Percentiles rank a stretch among this genome's conserved stretches.
Conservation (phyloP, 495 filamentous ascomycete species). For the Aspergillus nanangensis region DNA sequence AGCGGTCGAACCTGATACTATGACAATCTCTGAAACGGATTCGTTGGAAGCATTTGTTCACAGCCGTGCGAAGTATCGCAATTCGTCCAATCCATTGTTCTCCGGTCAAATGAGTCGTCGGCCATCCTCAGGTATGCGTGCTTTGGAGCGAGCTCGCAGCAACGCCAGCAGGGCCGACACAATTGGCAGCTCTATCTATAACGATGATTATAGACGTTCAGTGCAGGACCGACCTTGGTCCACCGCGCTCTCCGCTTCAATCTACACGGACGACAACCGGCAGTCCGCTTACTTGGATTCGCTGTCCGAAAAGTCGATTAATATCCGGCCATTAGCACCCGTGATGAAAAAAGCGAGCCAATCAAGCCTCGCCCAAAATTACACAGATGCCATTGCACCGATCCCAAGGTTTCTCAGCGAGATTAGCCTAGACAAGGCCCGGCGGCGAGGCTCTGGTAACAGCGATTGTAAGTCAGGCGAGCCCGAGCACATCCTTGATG, state of each 20-base stretch:
- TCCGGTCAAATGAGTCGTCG: constrained; percentile 34
- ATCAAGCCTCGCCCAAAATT: constrained; percentile 38
- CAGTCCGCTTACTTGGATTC: constrained; percentile 19
- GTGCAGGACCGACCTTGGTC: constrained; percentile 35
- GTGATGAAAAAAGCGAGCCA: constrained; percentile 27
- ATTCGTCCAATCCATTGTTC: constrained; percentile 41
- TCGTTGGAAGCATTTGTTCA: constrained; percentile 44
- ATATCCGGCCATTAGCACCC: constrained; percentile 12
- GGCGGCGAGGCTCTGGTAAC: constrained; percentile 11
- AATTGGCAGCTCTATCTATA: constrained; percentile 28
- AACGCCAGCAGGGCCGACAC: constrained; percentile 37
- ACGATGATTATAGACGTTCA: constrained; percentile 32
- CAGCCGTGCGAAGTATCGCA: constrained; percentile 38
- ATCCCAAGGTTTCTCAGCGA: constrained; percentile 42
- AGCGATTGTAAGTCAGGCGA: neutral
- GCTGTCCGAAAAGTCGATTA: constrained; percentile 22
- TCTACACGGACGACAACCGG: constrained; percentile 37
- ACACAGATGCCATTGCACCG: constrained; percentile 39
- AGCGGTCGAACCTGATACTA: constrained; percentile 30
- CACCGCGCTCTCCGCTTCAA: constrained; percentile 32
- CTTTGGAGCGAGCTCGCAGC: constrained; percentile 33
- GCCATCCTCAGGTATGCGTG: constrained; percentile 31
- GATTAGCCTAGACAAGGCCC: constrained; percentile 26
- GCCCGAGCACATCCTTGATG: neutral
- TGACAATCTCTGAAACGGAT: constrained; percentile 36